Evolutionary conservation across 129 eudicot genomes (phyloP), one percentile per base, ranked within the genome.

Genomic region (Erigeron canadensis): DNA sequence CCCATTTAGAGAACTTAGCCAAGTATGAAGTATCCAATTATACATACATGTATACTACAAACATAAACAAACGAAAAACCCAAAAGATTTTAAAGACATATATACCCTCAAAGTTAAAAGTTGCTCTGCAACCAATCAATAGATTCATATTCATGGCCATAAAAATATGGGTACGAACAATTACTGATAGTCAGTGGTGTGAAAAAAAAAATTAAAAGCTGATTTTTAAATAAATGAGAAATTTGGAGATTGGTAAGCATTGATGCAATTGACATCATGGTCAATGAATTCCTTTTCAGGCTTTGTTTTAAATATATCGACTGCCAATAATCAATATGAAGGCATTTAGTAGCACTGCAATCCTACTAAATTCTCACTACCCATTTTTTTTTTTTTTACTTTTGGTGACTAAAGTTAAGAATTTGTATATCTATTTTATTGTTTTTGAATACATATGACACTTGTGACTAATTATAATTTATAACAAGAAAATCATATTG

Each of bases 251-350:
- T 65, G 82, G 77, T 54, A 71, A 56, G 77, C 77, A 78, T 78
- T 78, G 77, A 78, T 63, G 82, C 58, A 77, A 63, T 71, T 64
- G 72, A 55, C 67, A 71, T 71, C 73, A 78, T 71, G 67, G 72
- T 63, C 82, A 78, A 78, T 71, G 67, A 78, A 78, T 78, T 78
- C 82, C 72, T 65, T 78, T 78, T 71, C 82, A 71, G 82, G 77
- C 82, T 78, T 71, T 64, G 72, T 55, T 71, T 63, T 78, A 78
- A 78, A 63, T 73, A 63, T 71, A 78, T 77, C 73, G 44, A 78
- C 77, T 64, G 67, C 63, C 73, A 70, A 71, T 78, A 78, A 64
- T 71, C 67, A 78, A 78, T 71, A 78, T 63, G 77, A 64, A 78
- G 73, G 77, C 77, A 78, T 78, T 78, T 78, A 78, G 77, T 78